Evolutionary conservation across 768 basidiomycete species (phyloP).

Genomic region (Mycena haematopus): DNA sequence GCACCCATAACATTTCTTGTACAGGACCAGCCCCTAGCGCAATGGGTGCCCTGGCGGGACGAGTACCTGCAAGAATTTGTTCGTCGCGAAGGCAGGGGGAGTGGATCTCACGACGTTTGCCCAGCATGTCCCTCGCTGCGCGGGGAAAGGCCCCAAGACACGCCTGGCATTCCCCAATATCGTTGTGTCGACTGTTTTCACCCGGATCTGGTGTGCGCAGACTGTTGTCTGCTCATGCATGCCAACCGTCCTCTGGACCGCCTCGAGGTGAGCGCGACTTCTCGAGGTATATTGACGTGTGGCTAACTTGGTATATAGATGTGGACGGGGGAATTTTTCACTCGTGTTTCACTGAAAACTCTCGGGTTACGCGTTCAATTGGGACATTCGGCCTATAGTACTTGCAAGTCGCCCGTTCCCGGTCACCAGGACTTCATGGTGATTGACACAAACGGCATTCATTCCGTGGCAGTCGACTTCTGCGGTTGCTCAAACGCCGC

Average conservation of each 20-base stretch:
- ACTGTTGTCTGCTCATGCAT: not conserved
- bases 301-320: not conserved
- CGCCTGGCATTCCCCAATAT: not conserved
- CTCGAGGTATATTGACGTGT: not conserved
- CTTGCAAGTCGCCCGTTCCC: not conserved
- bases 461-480: not conserved
- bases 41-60: not conserved
- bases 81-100: not conserved
- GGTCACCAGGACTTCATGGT: conserved; percentile 2
- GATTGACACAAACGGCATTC: not conserved
- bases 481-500: not conserved
- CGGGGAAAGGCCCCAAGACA: not conserved
- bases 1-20: too few species aligned
- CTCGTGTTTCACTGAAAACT: not conserved
- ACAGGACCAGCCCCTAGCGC: not conserved
- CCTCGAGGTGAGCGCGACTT: not conserved
- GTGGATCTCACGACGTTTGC: not conserved
- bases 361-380: conserved; percentile 8
- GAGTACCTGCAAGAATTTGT: not conserved
- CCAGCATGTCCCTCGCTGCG: not conserved
- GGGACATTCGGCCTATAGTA: not conserved
- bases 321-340: conserved; percentile 2
- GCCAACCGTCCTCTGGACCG: not conserved
- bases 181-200: not conserved
- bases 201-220: not conserved